Base-by-base conservation (phyloP, 371 early-diverging fungal species). In the Rhizopus sp. region DNA sequence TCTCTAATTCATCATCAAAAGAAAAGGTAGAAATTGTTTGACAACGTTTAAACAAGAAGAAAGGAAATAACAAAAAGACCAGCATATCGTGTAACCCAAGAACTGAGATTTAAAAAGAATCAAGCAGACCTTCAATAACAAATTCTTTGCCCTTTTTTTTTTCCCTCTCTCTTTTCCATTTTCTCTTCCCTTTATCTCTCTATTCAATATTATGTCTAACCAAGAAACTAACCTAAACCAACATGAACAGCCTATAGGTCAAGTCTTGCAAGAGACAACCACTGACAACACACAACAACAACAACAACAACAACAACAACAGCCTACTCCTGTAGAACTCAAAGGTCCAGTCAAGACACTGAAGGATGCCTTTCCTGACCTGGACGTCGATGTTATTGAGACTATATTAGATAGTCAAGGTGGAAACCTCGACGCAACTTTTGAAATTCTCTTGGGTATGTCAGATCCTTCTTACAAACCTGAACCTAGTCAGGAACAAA, bases 401-500 rank as follows among this genome's bases (percentile, higher is more conserved):
- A 63, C 68, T 5, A 65, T 73, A n/a, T 53, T 67, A 13, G 65
- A 56, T 6, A 67, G 62, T 15, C 69, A 73, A 53, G 60, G 58
- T 8, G 62, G 55, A 13, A 62, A 57, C 34, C 44, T 69, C 15
- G 70, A 73, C 48, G 42, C 60, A 33, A 55, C 70, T n/a, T 73
- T 73, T 60, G 73, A 73, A 38, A 55, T 68, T 9, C 60, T 73
- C 44, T 57, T 73, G 15, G 59, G 65, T 38, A 67, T 73, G 60
- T 69, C 70, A 7, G 73, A 73, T 53, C 73, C 73, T 53, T 48
- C 57, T 40, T 71, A 71, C 31, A 71, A 66, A 37, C 64, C 70
- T 41, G 66, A 63, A 9, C 63, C 63, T 7, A n/a, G 40, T 48
- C 40, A 46, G 15, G 57, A 59, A 8, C 73, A 69, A 41, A 23